Evolutionary conservation across 1,284 basidiomycete genomes (phyloP), one percentile per base, ranked within the genome.

Genomic region (Moniliophthora roreri): DNA sequence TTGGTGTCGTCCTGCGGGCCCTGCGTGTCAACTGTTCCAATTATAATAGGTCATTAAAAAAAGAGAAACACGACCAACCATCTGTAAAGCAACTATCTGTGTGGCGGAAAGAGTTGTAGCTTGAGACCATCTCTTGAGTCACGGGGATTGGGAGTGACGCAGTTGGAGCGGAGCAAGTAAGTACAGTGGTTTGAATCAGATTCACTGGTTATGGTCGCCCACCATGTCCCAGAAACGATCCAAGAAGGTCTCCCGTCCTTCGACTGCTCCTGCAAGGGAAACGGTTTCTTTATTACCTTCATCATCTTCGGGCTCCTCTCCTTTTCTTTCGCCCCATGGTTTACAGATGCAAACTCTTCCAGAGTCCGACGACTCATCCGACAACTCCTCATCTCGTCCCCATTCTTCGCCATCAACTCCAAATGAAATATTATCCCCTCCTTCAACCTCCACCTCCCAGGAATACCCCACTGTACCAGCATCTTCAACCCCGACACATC

Each of bases 241-340:
- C 13, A 58, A 44, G 45, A 54, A 55, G 47, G 51, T 37, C 8
- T 50, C 48, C 21, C 47, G 58, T 21, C 58, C 58, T n/a, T 56
- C 58, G 8, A 59, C 58, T 4, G 58, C 58, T 23, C 58, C 58
- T 35, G 47, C 55, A 28, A 52, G 48, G 48, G 58, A 59, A 48
- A 52, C 54, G 15, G 48, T 55, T 18, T 24, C 36, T 13, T 44
- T 57, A 18, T 48, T 59, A 23, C 58, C 58, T 4, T 34, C 48
- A 2, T 35, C 38, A 51, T 51, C 58, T 16, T 28, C 51, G 13
- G 23, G 45, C 5, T 50, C 36, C 39, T 50, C 28, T 35, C 44
- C 45, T 26, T 45, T 48, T 26, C 34, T 48, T 28, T 32, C 41
- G 7, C 41, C 28, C 28, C 44, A 46, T 7, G 26, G 9, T n/a